phyloP scores from a whole-genome alignment of 1,139 yeast species.

The Diutina neorugosa region DNA sequence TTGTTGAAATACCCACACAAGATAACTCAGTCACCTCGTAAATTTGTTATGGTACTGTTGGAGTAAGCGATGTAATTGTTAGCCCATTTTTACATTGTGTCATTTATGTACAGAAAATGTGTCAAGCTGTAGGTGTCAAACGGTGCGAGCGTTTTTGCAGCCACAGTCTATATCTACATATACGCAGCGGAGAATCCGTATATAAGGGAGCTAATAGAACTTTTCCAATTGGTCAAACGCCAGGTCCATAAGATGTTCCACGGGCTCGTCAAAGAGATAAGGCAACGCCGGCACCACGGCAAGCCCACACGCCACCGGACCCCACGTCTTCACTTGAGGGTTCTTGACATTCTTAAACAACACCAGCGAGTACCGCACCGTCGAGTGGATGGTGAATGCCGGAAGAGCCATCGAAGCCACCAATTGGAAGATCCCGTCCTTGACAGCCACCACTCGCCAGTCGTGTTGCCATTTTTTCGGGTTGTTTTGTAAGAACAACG shows the following conservation, averaged over 20 bases:
- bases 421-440: slow-evolving; percentile 69
- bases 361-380: slow-evolving; percentile 59
- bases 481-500: background rate
- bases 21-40: too few species aligned
- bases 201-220: background rate
- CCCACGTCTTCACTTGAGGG: slow-evolving; percentile 40
- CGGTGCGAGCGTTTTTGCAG: background rate
- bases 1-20: too few species aligned
- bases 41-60: too few species aligned
- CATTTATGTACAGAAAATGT: background rate
- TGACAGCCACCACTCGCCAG: slow-evolving; percentile 53
- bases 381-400: slow-evolving; percentile 73
- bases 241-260: slow-evolving; percentile 56
- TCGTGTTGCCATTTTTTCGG: slow-evolving; percentile 30
- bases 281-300: slow-evolving; percentile 73
- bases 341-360: slow-evolving; percentile 35
- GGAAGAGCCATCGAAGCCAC: slow-evolving; percentile 83
- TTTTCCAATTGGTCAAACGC: slow-evolving; percentile 35
- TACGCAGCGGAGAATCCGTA: too few species aligned
- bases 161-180: background rate
- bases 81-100: background rate
- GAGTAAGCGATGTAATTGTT: too few species aligned
- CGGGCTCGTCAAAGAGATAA: slow-evolving; percentile 72
- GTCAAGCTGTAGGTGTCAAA: background rate
- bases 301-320: slow-evolving; percentile 70